phyloP scores from a whole-genome alignment of 2,329 filamentous ascomycete species.

The Fusarium albosuccineum region DNA sequence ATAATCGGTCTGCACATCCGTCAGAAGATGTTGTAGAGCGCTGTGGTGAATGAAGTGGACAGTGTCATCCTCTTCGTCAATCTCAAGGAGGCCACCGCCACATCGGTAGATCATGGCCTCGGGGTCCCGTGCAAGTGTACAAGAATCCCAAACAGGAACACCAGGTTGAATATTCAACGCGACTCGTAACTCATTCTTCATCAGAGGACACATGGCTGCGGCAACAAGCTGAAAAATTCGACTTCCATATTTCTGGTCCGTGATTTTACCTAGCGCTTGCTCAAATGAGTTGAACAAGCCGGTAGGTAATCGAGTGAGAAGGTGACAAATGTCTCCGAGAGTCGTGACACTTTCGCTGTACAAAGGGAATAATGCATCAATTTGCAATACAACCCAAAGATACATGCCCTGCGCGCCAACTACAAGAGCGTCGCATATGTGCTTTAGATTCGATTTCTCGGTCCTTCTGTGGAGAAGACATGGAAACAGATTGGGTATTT shows the following conservation, averaged over 20 bases:
- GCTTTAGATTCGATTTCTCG: conserved; percentile 36
- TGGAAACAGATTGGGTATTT: too few species aligned
- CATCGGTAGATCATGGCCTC: conserved; percentile 38
- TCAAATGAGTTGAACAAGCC: conserved; percentile 7
- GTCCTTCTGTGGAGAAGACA: conserved; percentile 4
- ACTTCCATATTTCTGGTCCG: conserved; percentile 37
- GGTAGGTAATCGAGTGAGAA: conserved; percentile 49
- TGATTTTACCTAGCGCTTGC: too few species aligned
- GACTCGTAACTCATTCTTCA: conserved; percentile 53
- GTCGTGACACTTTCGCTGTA: conserved; percentile 49
- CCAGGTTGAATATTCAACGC: conserved; percentile 54
- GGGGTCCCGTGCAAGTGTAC: conserved; percentile 41
- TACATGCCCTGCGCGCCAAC: conserved; percentile 54
- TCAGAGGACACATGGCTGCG: conserved; percentile 48
- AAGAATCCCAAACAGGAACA: conserved; percentile 43
- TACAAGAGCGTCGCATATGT: conserved; percentile 36
- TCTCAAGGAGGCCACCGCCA: conserved; percentile 51
- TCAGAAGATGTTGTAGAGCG: conserved; percentile 49
- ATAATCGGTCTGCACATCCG: too few species aligned
- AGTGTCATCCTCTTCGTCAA: conserved; percentile 52
- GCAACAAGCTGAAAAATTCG: conserved; percentile 50
- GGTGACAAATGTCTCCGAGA: conserved; percentile 48
- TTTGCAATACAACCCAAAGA: conserved; percentile 53
- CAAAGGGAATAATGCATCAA: conserved; percentile 48
- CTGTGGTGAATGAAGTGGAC: conserved; percentile 53